phyloP scores from a whole-genome alignment of 306 rosid species.

The Glycine latifolia region DNA sequence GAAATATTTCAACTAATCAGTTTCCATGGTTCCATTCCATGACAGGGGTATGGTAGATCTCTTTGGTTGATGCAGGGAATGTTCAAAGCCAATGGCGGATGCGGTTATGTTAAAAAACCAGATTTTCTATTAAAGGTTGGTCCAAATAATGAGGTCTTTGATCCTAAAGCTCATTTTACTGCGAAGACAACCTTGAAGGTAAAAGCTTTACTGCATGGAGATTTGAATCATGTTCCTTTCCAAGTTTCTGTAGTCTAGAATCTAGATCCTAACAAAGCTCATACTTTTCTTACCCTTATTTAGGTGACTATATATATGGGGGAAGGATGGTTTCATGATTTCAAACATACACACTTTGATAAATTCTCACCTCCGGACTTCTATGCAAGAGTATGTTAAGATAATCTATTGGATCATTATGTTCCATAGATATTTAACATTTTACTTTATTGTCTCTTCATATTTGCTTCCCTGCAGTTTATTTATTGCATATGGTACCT shows the following conservation, averaged over 20 bases:
- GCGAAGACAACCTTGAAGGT: conserved; percentile 80
- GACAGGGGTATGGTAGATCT: conserved; percentile 93
- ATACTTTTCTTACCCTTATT: conserved; percentile 43
- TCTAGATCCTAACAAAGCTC: conserved; percentile 37
- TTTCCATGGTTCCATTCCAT: conserved; percentile 35
- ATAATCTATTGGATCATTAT: conserved; percentile 30
- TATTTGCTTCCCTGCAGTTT: not conserved
- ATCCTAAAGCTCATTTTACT: conserved; percentile 63
- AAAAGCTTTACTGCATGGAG: conserved; percentile 34
- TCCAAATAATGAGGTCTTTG: conserved; percentile 69
- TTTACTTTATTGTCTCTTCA: not conserved
- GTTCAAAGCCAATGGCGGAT: conserved; percentile 93
- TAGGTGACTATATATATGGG: conserved; percentile 93
- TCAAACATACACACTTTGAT: conserved; percentile 82
- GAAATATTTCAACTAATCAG: conserved; percentile 27
- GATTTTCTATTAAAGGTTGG: conserved; percentile 67
- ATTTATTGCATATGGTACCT: too few species aligned
- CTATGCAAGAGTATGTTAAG: conserved; percentile 82
- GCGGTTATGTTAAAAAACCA: conserved; percentile 96
- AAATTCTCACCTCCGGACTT: conserved; percentile 96
- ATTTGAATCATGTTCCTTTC: conserved; percentile 14
- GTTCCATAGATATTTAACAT: conserved; percentile 17
- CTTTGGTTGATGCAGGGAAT: conserved; percentile 99
- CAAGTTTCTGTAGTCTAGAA: not conserved
- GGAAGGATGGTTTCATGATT: conserved; percentile 94